Conservation (phyloP, 1,139 yeast genomes). For the Zygosaccharomyces sapae region DNA sequence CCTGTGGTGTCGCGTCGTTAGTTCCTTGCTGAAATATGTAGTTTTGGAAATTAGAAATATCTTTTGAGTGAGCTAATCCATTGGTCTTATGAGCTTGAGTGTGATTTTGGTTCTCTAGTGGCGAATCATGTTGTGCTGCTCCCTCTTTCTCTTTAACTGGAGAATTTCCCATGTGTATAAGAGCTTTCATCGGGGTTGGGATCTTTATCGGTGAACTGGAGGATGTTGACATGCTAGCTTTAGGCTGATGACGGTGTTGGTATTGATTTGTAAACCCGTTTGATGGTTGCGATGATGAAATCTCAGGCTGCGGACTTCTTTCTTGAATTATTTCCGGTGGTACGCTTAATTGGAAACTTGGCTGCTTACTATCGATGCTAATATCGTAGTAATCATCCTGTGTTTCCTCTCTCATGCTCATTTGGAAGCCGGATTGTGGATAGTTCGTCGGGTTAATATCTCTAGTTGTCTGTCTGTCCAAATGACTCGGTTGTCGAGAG, state of each 20-base stretch:
- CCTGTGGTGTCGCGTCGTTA: slow-evolving; percentile 4
- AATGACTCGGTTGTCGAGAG: slow-evolving; percentile 1
- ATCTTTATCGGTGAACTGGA: slow-evolving; percentile 21
- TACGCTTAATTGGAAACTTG: slow-evolving; percentile 5
- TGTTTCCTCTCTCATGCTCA: neutral
- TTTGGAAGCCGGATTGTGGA: slow-evolving; percentile 3
- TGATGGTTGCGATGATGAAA: neutral
- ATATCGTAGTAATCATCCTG: neutral
- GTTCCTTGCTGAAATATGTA: slow-evolving; percentile 6
- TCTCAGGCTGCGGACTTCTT: neutral
- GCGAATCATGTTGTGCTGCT: slow-evolving; percentile 6
- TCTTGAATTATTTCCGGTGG: slow-evolving; percentile 1
- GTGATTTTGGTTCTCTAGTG: slow-evolving; percentile 6
- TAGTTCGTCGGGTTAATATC: neutral
- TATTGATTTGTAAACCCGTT: neutral
- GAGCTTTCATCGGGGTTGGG: slow-evolving; percentile 25
- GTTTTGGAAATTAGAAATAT: slow-evolving; percentile 14
- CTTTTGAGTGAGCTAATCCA: slow-evolving; percentile 14
- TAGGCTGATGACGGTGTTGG: neutral
- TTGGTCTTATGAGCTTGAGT: neutral
- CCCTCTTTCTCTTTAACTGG: slow-evolving; percentile 12
- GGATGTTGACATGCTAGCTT: slow-evolving; percentile 9
- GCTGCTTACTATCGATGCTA: neutral
- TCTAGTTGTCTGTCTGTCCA: neutral
- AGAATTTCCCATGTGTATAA: slow-evolving; percentile 21